phyloP scores from a whole-genome alignment of 2,329 filamentous ascomycete species.

The Diaporthe ampelina region DNA sequence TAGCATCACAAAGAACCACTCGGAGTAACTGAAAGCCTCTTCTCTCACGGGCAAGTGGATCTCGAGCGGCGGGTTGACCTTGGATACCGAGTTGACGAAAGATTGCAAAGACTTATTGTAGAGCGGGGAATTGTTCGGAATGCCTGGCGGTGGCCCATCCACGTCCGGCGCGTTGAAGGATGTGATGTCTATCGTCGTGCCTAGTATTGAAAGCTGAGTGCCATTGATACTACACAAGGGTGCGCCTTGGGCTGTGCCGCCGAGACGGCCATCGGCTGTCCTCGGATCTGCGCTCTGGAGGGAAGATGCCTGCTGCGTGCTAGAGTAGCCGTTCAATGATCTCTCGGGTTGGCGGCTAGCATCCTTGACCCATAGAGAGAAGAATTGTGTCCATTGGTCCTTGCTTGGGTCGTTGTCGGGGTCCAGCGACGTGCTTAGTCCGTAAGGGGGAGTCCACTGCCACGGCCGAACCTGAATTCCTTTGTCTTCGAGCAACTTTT shows the following conservation, averaged over 20 bases:
- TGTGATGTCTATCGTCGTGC: slow-evolving; percentile 83
- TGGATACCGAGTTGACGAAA: slow-evolving; percentile 75
- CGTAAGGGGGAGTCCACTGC: slow-evolving; percentile 51
- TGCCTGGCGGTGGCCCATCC: slow-evolving; percentile 68
- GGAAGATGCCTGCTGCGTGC: slow-evolving; percentile 18
- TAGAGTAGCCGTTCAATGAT: slow-evolving; percentile 13
- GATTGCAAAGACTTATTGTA: slow-evolving; percentile 82
- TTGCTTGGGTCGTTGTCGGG: slow-evolving; percentile 48
- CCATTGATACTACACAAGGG: slow-evolving; percentile 81
- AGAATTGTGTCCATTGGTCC: slow-evolving; percentile 54
- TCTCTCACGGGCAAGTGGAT: slow-evolving; percentile 74
- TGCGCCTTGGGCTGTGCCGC: slow-evolving; percentile 73
- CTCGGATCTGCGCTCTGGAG: slow-evolving; percentile 48
- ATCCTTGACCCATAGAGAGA: slow-evolving; percentile 53
- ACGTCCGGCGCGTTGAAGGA: slow-evolving; percentile 77
- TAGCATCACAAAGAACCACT: slow-evolving; percentile 82
- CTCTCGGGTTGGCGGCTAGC: slow-evolving; percentile 51
- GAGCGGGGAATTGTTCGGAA: slow-evolving; percentile 58
- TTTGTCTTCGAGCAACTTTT: slow-evolving; percentile 72
- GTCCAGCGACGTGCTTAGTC: slow-evolving; percentile 48
- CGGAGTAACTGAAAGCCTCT: slow-evolving; percentile 77
- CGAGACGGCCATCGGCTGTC: slow-evolving; percentile 75
- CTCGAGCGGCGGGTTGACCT: slow-evolving; percentile 68
- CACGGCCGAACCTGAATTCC: slow-evolving; percentile 73
- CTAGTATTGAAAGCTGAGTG: slow-evolving; percentile 82